Base-by-base conservation (phyloP, 345 rosid genomes). In the Hibiscus tridactylites region DNA sequence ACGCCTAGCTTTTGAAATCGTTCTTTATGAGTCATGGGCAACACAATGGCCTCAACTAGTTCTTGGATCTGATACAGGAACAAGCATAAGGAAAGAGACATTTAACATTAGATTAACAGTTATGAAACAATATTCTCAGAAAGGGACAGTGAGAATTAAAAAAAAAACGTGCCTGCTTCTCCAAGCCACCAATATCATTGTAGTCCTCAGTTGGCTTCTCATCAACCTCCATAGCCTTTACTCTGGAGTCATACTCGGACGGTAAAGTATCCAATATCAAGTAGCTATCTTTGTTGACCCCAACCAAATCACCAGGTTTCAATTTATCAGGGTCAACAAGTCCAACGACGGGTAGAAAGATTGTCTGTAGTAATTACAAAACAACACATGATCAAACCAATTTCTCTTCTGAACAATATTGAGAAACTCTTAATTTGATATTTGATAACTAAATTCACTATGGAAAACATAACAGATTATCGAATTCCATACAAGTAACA, bases 161-260 rank as follows among this genome's bases (percentile, higher is more conserved):
- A 68, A 68, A 21, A 78, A 35, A 72, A 70, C 76, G 19, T 75
- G 79, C 98, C 91, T 96, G 99, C 81, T 96, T 96, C 83, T 96
- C 99, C 61, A 96, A 81, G 65, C 99, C 99, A 75, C 99, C 99
- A 24, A 96, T 92, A 77, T 96, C 99, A 86, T 88, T 96, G 78
- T 96, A 96, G 76, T 92, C 99, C 79, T 96, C 99, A 0, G 98
- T 92, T 7, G 99, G 99, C 71, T 96, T 96, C 75, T 96, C 99
- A 77, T 96, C 99, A 68, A 96, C 99, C 80, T 96, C 99, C 99
- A 96, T 96, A 65, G 99, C 99, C 82, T 96, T 96, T 42, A 96
- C 99, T 33, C 98, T 87, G 0, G 98, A 96, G 74, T 96, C 99
- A 75, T 92, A 96, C 76, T 96, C 99, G 0, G 99, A 91, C 5